Evolutionary conservation across 148 eudicot genomes (phyloP), one percentile per base, ranked within the genome.

Genomic region (Camellia japonica): DNA sequence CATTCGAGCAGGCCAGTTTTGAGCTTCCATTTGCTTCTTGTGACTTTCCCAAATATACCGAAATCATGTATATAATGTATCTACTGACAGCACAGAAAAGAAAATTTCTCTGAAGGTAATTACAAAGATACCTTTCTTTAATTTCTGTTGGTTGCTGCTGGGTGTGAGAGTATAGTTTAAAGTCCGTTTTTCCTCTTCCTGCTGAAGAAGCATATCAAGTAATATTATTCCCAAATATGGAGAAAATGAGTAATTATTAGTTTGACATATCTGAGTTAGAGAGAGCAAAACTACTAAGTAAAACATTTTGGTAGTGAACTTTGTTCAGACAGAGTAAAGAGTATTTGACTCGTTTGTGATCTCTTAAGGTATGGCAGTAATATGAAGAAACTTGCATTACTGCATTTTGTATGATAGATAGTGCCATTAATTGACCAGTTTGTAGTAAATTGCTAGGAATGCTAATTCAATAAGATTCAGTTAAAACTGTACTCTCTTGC

Each of bases 1-100:
- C 87, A 83, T 96, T 79, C 90, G 97, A 82, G 79, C 93, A 15
- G 98, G 99, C 85, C 99, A 94, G 87, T 84, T 96, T 68, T 96
- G 89, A 91, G 69, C 60, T 58, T 9, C 73, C 6, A 70, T 16
- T 13, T 46, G 71, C 58, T 65, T 30, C 51, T 71, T 15, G 54
- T 16, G 69, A n/a, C 52, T 41, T 38, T 44, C 62, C 19, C 67
- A 19, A 47, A 60, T 49, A 7, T 61, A 47, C 23, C 13, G 13
- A 62, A 74, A 47, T 51, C 58, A 44, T 71, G 77, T 77, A 71
- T 68, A 68, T 52, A 16, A 64, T 82, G 71, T 71, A 66, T 52
- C 46, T 51, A 68, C 56, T 44, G 20, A 46, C n/a, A 60, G 58
- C 51, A 42, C 70, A 69, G 7, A 70, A 68, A 67, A 69, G 7